These are phyloP conservation scores for Triticum urartu DNA, from an alignment of 176 grass and related monocot species.

Conservation along the genomic window DNA sequence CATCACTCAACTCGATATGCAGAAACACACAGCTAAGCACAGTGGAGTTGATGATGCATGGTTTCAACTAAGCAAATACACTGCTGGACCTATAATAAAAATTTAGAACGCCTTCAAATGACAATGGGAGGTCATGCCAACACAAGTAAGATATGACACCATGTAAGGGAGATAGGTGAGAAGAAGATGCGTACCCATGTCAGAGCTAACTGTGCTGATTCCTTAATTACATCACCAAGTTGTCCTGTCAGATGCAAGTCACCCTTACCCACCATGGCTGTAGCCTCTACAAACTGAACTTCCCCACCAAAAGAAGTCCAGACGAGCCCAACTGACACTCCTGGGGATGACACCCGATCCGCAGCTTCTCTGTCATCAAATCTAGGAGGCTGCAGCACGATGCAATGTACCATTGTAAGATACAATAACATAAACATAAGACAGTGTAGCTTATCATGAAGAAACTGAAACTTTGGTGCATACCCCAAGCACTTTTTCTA, in stretches of 20 bases:
- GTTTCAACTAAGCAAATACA: background rate
- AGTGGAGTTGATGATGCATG: background rate
- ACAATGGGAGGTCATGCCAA: background rate
- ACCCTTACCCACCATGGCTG: constrained; percentile 90
- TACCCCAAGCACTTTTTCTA: constrained; percentile 99
- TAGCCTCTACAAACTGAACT: constrained; percentile 95
- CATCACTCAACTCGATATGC: background rate
- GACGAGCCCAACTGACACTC: constrained; percentile 88
- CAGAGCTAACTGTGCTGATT: constrained; percentile 95
- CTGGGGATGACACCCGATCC: constrained; percentile 82
- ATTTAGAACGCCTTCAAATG: constrained; percentile 8
- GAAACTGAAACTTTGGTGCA: constrained; percentile 15
- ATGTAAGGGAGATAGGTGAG: constrained; percentile 15
- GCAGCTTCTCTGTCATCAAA: constrained; percentile 90
- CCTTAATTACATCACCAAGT: constrained; percentile 99
- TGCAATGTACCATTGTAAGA: constrained; percentile 16
- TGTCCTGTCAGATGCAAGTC: constrained; percentile 98
- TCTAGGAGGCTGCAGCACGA: constrained; percentile 73
- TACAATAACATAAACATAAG: background rate
- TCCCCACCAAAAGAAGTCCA: constrained; percentile 97
- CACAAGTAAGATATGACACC: background rate
- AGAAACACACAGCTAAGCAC: background rate
- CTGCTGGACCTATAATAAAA: background rate
- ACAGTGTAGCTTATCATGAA: background rate
- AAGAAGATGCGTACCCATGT: constrained; percentile 75